phyloP scores from a whole-genome alignment of 2,329 filamentous ascomycete genomes.

The Calcarisporium arbuscula region DNA sequence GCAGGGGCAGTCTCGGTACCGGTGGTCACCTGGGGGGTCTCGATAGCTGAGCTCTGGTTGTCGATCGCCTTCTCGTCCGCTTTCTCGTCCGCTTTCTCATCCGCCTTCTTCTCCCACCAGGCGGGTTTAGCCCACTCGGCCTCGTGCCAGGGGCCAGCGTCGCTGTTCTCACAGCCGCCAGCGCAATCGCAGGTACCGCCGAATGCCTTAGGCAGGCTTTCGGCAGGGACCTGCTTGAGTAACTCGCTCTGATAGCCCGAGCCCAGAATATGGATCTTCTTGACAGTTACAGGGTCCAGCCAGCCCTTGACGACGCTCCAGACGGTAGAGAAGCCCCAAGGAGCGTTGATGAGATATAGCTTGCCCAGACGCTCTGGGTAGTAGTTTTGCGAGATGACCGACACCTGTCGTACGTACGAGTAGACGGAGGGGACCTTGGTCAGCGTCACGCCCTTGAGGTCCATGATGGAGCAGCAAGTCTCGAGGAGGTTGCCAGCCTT shows the following conservation, averaged over 20 bases:
- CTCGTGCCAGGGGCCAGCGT: constrained; percentile 86
- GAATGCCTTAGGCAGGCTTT: constrained; percentile 84
- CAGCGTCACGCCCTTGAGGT: constrained; percentile 89
- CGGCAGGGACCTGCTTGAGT: constrained; percentile 73
- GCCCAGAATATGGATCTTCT: constrained; percentile 91
- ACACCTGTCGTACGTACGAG: constrained; percentile 78
- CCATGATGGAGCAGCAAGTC: constrained; percentile 98
- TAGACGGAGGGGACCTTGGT: constrained; percentile 78
- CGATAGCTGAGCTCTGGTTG: constrained; percentile 33
- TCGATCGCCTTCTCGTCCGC: constrained; percentile 26
- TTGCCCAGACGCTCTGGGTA: constrained; percentile 96
- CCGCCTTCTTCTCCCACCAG: constrained; percentile 53
- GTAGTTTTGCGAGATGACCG: constrained; percentile 93
- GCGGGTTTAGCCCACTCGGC: constrained; percentile 58
- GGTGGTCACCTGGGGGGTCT: constrained; percentile 23
- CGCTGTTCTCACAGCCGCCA: constrained; percentile 79
- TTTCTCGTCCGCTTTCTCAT: constrained; percentile 25
- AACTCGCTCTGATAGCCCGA: constrained; percentile 76
- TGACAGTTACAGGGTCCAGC: constrained; percentile 92
- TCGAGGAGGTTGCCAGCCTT: constrained; percentile 86
- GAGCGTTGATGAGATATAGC: constrained; percentile 96
- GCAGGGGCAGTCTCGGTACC: constrained; percentile 24
- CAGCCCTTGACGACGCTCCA: constrained; percentile 87
- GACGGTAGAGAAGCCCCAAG: constrained; percentile 86
- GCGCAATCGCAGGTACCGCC: constrained; percentile 78